Conservation (phyloP, 164 flowering plant species). For the Stephania yunnanensis region DNA sequence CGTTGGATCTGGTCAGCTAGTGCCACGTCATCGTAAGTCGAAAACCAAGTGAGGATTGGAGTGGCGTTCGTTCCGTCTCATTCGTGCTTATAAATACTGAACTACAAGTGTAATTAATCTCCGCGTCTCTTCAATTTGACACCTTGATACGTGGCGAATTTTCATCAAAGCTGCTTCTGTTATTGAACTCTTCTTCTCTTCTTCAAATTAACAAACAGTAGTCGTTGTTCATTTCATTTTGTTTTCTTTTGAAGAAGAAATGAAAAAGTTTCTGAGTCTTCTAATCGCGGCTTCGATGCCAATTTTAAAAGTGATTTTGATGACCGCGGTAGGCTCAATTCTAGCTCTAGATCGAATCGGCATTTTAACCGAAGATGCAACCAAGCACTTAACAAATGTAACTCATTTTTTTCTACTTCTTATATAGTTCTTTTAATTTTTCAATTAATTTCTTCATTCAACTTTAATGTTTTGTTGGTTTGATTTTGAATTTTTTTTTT, state of each 20-base stretch:
- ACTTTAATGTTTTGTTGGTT: no score
- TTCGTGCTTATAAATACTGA: no score
- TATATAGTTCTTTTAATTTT: conserved; percentile 7
- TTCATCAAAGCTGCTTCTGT: not conserved
- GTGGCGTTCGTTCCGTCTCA: no score
- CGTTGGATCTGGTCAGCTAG: no score
- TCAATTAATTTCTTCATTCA: not conserved
- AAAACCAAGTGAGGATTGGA: no score
- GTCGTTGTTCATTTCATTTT: no score
- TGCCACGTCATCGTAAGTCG: no score
- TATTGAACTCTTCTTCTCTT: not conserved
- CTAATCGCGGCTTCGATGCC: conserved; percentile 39
- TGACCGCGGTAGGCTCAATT: conserved; percentile 45
- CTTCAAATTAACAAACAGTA: not conserved
- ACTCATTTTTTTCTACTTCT: not conserved
- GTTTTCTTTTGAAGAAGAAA: not conserved
- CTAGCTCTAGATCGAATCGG: conserved; percentile 34
- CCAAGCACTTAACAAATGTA: conserved; percentile 46
- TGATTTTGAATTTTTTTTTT: no score
- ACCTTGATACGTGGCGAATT: not conserved
- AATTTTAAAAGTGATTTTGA: conserved; percentile 41
- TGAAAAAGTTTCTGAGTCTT: conserved; percentile 30
- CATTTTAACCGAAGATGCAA: conserved; percentile 41
- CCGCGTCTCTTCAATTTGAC: no score
- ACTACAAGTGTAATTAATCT: no score